Percentiles rank a stretch among this genome's conserved stretches.
phyloP scores from a whole-genome alignment of 208 protist species.

The Acanthamoeba culbertsoni region DNA sequence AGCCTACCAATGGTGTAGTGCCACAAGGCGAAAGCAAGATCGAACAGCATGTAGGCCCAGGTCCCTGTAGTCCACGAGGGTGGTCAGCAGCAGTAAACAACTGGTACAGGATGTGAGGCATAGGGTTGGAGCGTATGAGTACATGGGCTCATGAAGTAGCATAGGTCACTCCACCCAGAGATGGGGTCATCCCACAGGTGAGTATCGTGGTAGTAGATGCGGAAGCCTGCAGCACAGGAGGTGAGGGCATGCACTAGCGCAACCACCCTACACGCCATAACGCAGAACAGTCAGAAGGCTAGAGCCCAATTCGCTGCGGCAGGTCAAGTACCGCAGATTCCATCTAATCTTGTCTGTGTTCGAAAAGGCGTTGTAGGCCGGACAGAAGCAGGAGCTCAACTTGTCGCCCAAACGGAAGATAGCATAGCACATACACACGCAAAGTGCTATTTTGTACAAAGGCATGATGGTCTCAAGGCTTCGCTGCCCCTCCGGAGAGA shows the following conservation, averaged over 20 bases:
- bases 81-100: neutral
- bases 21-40: neutral
- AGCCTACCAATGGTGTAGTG: neutral
- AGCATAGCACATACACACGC: neutral
- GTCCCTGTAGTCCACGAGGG: neutral
- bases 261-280: neutral
- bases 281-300: neutral
- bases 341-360: neutral
- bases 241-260: neutral
- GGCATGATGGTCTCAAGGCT: neutral
- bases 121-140: neutral
- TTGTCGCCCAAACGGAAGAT: neutral
- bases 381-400: neutral
- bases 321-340: neutral
- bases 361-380: neutral
- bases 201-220: neutral
- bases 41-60: slow-evolving; percentile 38
- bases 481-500: neutral
- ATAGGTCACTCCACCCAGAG: neutral
- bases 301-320: neutral
- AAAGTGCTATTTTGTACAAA: neutral
- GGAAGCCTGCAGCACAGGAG: neutral
- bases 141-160: slow-evolving; percentile 27
- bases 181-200: neutral
- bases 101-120: neutral